Base-by-base conservation (phyloP, 805 yeast species). In the Jamesozyma rosinii region DNA sequence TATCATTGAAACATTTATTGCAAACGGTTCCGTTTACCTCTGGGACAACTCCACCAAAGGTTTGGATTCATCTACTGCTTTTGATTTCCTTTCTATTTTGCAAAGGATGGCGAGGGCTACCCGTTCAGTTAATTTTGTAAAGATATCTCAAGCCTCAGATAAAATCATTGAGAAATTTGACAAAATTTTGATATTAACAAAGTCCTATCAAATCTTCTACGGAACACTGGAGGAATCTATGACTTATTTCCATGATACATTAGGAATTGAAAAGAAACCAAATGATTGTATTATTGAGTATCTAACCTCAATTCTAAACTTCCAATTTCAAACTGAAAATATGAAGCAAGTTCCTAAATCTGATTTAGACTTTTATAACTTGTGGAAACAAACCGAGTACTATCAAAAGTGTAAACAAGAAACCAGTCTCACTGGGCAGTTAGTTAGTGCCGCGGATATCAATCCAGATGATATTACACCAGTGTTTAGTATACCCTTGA, bases 201-300 rank as follows among this genome's bases (percentile, higher is more conserved):
- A 70, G 45, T 72, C 74, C 31, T 64, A 68, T 49, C 74, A 73
- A 57, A 68, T 72, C 22, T 74, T 54, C 53, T 72, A 64, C 50
- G 77, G 77, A 44, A 55, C 66, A 37, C 64, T 71, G 6, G 54
- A 51, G 30, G 59, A 58, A 27, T 75, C 76, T 40, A 63, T 67
- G 56, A 66, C 60, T n/a, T 77, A 65, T 52, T 78, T 78, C 54
- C 52, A 60, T 37, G 60, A 64, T 17, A 45, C 46, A 17, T 68
- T 78, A 75, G 83, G 82, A 21, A 76, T 63, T 57, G 63, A 64
- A 20, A 75, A 77, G 51, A 70, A 74, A 37, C 68, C 70, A 42
- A 71, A 81, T 63, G 78, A 76, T 56, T 74, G 81, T 29, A 76
- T 81, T 36, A 74, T 80, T n/a, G 84, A 79, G 55, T 79, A 65